These are phyloP conservation scores for Flaveria trinervia DNA, from an alignment of 129 eudicot species.

Conservation along the genomic window DNA sequence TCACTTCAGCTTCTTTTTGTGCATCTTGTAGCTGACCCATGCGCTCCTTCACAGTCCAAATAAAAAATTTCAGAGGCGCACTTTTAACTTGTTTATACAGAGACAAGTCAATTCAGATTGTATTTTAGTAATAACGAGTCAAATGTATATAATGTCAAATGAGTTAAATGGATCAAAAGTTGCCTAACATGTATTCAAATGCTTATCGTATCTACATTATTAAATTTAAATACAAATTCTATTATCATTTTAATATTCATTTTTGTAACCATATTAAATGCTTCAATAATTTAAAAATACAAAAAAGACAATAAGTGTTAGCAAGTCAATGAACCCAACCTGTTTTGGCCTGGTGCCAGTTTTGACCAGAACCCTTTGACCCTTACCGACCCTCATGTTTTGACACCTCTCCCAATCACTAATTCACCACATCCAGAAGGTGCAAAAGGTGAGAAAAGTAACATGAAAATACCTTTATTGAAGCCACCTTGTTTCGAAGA, in stretches of 20 bases:
- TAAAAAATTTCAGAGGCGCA: not conserved
- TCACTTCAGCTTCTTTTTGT: constrained; percentile 88
- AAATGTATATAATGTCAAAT: not conserved
- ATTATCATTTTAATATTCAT: not conserved
- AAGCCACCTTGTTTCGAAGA: constrained; percentile 83
- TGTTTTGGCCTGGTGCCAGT: not conserved
- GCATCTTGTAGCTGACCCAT: constrained; percentile 98
- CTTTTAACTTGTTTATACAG: not conserved
- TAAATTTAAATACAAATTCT: not conserved
- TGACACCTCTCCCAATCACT: not conserved
- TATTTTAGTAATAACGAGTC: not conserved
- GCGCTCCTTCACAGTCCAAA: constrained; percentile 66
- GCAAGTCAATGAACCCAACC: not conserved
- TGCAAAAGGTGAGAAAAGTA: not conserved
- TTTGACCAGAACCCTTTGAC: not conserved
- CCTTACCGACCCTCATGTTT: not conserved
- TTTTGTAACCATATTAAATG: not conserved
- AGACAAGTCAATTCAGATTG: not conserved
- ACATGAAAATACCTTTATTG: constrained; percentile 64
- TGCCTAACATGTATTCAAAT: not conserved
- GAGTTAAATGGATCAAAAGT: not conserved
- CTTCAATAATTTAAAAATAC: no score
- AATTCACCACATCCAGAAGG: not conserved
- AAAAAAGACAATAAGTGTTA: not conserved
- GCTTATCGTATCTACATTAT: not conserved